Percentiles rank a stretch among this genome's conserved stretches.
Evolutionary conservation across 805 yeast species (phyloP).

Genomic region (Barnettozyma pratensis): DNA sequence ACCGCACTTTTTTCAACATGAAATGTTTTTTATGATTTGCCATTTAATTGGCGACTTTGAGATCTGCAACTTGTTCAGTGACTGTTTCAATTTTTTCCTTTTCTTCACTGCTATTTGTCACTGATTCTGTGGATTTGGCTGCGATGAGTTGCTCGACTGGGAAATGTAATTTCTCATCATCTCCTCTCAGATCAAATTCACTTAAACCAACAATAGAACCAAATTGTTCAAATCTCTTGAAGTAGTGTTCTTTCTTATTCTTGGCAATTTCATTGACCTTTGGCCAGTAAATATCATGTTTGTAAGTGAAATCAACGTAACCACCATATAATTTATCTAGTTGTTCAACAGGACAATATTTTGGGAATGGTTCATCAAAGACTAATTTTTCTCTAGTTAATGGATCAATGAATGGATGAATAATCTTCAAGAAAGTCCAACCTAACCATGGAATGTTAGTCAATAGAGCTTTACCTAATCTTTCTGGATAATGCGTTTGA

Average conservation of each 20-base stretch:
- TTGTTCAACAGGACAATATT: constrained; percentile 78
- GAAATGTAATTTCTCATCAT: constrained; percentile 12
- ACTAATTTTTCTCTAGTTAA: constrained; percentile 90
- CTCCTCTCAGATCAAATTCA: constrained; percentile 71
- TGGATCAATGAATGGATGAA: constrained; percentile 96
- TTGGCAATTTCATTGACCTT: constrained; percentile 56
- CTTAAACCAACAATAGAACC: constrained; percentile 75
- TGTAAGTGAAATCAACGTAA: constrained; percentile 72
- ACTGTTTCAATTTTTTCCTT: constrained; percentile 1
- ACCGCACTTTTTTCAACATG: not conserved
- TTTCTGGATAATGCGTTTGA: constrained; percentile 96
- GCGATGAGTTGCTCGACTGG: constrained; percentile 13
- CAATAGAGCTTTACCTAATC: constrained; percentile 87
- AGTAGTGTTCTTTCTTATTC: constrained; percentile 54
- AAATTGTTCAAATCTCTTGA: constrained; percentile 62
- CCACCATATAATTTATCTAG: constrained; percentile 87
- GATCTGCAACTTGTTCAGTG: constrained; percentile 1
- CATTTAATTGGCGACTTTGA: constrained; percentile 2
- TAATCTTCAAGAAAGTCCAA: constrained; percentile 85
- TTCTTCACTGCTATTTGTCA: not conserved
- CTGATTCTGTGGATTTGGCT: not conserved
- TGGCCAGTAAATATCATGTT: constrained; percentile 78
- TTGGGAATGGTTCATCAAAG: constrained; percentile 80
- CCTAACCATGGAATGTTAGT: constrained; percentile 94
- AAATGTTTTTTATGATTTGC: not conserved